Base-by-base conservation (phyloP, 2,329 filamentous ascomycete species). In the Diaporthe ampelina region DNA sequence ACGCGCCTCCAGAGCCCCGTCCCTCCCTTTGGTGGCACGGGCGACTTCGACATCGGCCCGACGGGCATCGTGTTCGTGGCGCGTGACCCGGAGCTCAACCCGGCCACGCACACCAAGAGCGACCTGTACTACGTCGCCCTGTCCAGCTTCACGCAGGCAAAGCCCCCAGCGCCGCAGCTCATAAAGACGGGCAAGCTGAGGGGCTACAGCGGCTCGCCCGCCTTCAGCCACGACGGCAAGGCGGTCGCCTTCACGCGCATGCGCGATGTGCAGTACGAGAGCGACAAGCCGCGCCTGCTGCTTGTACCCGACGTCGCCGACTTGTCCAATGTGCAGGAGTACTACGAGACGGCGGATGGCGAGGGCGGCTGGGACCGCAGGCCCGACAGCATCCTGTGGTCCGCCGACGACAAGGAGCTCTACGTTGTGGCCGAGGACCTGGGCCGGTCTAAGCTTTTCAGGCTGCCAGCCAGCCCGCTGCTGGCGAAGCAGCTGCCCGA, bases 181-280 rank as follows among this genome's bases (percentile, higher is more conserved):
- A 86, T 90, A 72, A 86, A 88, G 80, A 92, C 90, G 29, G 89
- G 87, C 73, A 84, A 84, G 79, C 81, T 94, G 79, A 84, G 87
- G 75, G 94, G 94, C 9, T 94, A 94, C 78, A 90, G 88, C 32
- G 86, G 86, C 24, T 85, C 85, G 3, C 95, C 95, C 0, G 88
- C 89, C 0, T 97, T 97, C 83, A 95, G 94, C 4, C 91, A 91
- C 5, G 88, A 93, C 79, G 94, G 94, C 13, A 89, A 87, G 48
- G 89, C 89, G 75, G 86, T 96, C 35, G 94, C 91, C 1, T 98
- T 97, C 81, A 87, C 94, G 40, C 91, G 94, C 76, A 97, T 97
- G 95, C 89, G 90, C 76, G 89, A 89, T 73, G 87, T 90, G 69
- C 91, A 93, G 74, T 97, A 98, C 81, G 95, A 98, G 82, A 90